These are phyloP conservation scores for Boletus fagicola DNA, from an alignment of 768 basidiomycete genomes.

Conservation along the genomic window DNA sequence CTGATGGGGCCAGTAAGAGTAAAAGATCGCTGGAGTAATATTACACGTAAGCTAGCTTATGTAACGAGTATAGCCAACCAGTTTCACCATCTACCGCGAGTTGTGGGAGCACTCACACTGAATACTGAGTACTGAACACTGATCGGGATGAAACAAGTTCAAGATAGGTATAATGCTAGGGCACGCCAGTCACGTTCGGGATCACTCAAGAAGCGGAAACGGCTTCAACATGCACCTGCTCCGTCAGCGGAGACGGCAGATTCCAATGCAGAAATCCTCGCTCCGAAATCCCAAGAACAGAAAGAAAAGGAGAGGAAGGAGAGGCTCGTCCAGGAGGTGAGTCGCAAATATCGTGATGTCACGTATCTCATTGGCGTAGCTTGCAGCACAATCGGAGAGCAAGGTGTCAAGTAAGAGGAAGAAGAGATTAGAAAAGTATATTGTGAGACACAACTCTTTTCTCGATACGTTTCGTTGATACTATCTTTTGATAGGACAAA, in stretches of 20 bases:
- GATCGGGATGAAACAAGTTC: constrained; percentile 22
- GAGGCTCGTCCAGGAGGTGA: constrained; percentile 60
- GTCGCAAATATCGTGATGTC: constrained; percentile 12
- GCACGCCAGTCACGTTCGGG: constrained; percentile 63
- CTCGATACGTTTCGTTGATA: neutral
- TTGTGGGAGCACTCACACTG: neutral
- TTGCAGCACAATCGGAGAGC: constrained; percentile 51
- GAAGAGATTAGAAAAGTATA: constrained; percentile 89
- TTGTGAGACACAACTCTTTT: constrained; percentile 48
- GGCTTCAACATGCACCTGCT: constrained; percentile 33
- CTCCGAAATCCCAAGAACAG: constrained; percentile 57
- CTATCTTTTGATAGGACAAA: constrained; percentile 59
- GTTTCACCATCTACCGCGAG: neutral
- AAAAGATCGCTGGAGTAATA: no score
- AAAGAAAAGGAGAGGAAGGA: constrained; percentile 60
- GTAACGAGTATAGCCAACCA: neutral
- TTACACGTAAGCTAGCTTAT: no score
- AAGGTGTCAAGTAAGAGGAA: constrained; percentile 84
- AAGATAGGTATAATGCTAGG: constrained; percentile 55
- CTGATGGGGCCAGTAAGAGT: no score
- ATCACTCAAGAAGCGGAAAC: constrained; percentile 62
- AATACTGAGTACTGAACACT: neutral
- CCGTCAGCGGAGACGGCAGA: constrained; percentile 36
- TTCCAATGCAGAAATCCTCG: constrained; percentile 57
- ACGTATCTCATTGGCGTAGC: constrained; percentile 17